A percentile compares a stretch with the other conserved stretches of the same genome.
These are phyloP conservation scores for Jacaranda copaia DNA, from an alignment of 257 asterid species.

Conservation along the genomic window DNA sequence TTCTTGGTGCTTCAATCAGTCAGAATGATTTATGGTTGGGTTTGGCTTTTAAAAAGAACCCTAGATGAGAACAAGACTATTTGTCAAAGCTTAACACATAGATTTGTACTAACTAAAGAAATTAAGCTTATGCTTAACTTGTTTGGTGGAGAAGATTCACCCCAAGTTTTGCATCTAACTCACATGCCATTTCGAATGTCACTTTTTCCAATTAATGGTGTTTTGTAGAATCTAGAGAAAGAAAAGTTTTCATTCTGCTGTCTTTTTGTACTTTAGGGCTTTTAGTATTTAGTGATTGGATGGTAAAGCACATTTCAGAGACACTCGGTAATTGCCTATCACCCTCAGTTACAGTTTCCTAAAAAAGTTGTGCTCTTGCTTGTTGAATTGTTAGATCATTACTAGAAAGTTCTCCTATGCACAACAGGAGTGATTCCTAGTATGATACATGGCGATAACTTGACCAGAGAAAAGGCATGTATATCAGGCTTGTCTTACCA, in stretches of 20 bases:
- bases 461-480: background rate
- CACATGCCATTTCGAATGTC: too few relatives aligned
- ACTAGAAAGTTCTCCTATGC: constrained; percentile 8
- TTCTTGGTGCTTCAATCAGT: too few relatives aligned
- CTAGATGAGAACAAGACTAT: too few relatives aligned
- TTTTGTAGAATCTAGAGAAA: too few relatives aligned
- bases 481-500: background rate
- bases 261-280: too few relatives aligned
- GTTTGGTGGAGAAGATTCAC: background rate
- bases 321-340: background rate
- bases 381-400: constrained; percentile 6
- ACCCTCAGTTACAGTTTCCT: constrained; percentile 3
- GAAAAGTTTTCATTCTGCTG: too few relatives aligned
- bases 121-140: background rate
- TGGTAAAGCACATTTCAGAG: background rate
- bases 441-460: background rate
- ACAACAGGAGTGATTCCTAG: background rate
- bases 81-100: too few relatives aligned
- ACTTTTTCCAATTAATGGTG: too few relatives aligned
- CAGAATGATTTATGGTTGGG: too few relatives aligned
- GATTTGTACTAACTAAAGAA: background rate
- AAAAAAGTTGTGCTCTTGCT: background rate
- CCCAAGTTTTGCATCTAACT: too few relatives aligned
- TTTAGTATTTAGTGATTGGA: background rate
- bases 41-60: too few relatives aligned